These are phyloP conservation scores for Fraxinus sp. DNA, from an alignment of 305 asterid species.

Conservation along the genomic window DNA sequence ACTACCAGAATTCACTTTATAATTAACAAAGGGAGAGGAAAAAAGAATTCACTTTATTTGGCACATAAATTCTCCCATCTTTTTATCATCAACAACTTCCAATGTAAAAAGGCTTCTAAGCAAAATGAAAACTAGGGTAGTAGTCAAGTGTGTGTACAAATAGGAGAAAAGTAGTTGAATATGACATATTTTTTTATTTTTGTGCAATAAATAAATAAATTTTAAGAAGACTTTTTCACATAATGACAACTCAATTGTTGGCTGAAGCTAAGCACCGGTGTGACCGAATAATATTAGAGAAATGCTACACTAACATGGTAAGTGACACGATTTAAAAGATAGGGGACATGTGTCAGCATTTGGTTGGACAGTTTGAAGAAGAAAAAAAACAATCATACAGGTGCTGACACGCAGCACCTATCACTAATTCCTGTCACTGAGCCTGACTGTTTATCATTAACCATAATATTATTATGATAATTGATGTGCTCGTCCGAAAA, in stretches of 20 bases:
- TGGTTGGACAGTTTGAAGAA: no score
- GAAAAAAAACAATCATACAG: no score
- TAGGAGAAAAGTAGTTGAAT: slow-evolving; percentile 19
- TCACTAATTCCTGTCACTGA: no score
- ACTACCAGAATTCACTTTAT: slow-evolving; percentile 38
- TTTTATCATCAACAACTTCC: slow-evolving; percentile 40
- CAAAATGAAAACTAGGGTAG: slow-evolving; percentile 20
- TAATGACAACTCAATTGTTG: neutral
- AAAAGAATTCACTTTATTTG: slow-evolving; percentile 41
- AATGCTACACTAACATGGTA: no score
- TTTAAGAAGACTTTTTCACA: neutral
- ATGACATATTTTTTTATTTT: slow-evolving; percentile 3
- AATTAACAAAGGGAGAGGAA: neutral
- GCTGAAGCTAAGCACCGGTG: neutral
- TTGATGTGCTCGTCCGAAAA: neutral
- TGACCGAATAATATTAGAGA: no score
- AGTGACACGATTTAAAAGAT: no score
- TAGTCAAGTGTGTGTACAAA: neutral
- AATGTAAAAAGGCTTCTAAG: slow-evolving; percentile 40
- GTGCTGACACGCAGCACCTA: no score
- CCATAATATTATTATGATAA: neutral
- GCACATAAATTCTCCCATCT: slow-evolving; percentile 24
- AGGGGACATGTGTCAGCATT: no score
- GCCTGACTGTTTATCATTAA: no score
- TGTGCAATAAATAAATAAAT: neutral